Evolutionary conservation across 768 basidiomycete genomes (phyloP).

Genomic region (Suillus spraguei): DNA sequence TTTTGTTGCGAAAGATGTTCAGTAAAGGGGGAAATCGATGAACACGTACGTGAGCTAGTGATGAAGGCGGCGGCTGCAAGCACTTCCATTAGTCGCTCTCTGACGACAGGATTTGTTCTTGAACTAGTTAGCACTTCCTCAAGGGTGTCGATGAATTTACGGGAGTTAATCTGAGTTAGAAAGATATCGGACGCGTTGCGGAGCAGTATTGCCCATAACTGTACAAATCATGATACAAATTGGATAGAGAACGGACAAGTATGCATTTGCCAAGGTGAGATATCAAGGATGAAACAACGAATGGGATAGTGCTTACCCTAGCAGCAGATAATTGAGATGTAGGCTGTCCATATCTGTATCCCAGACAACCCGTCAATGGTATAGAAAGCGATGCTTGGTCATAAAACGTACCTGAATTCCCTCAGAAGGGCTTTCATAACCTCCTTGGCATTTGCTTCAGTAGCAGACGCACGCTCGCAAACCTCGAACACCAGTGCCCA

Average conservation of each 20-base stretch:
- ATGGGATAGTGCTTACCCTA: no score
- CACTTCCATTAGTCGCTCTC: conserved; percentile 78
- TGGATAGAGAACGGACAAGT: no score
- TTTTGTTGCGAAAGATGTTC: background rate
- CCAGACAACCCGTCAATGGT: background rate
- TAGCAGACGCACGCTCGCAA: no score
- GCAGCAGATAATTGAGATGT: no score
- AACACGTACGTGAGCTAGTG: conserved; percentile 25
- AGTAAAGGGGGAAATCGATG: background rate
- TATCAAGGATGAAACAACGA: no score
- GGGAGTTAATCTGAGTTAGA: conserved; percentile 66
- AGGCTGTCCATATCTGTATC: conserved; percentile 68
- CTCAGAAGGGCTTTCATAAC: conserved; percentile 78
- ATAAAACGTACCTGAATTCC: conserved; percentile 69
- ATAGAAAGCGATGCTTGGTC: no score
- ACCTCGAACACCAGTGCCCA: no score
- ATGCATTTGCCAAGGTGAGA: no score
- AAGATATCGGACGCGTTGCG: no score
- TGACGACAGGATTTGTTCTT: conserved; percentile 75
- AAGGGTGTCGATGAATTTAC: conserved; percentile 78
- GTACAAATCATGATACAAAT: no score
- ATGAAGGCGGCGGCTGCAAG: conserved; percentile 80
- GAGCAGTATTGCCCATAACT: no score
- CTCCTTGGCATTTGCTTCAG: no score
- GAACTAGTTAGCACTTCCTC: conserved; percentile 70